These are phyloP conservation scores for Nicotiana otophora DNA, from an alignment of 257 asterid genomes.

Conservation along the genomic window DNA sequence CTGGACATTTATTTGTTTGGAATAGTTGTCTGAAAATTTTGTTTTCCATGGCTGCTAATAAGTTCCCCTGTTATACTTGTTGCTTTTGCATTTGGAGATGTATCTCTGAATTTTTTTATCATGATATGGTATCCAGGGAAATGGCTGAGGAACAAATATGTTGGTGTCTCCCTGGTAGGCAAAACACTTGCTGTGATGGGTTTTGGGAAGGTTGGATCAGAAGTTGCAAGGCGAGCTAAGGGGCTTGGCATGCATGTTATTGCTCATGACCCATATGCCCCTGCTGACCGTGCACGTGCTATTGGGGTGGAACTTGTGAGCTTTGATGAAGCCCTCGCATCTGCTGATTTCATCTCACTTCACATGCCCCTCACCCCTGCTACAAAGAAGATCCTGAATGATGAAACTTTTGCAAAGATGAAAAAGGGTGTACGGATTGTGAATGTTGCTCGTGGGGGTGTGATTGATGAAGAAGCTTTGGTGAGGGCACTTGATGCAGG, in stretches of 20 bases:
- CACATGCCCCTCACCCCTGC: constrained; percentile 95
- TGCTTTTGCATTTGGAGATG: neutral
- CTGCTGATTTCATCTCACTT: constrained; percentile 83
- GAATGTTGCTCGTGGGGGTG: constrained; percentile 98
- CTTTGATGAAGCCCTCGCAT: constrained; percentile 73
- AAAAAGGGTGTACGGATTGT: constrained; percentile 84
- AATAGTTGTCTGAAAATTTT: neutral
- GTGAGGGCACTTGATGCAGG: constrained; percentile 86
- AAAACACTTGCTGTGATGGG: constrained; percentile 97
- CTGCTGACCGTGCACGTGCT: constrained; percentile 95
- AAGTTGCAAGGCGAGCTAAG: constrained; percentile 95
- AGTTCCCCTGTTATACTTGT: neutral
- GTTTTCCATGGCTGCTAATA: neutral
- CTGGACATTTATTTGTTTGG: neutral
- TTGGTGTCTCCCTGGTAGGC: constrained; percentile 94
- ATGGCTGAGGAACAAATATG: constrained; percentile 88
- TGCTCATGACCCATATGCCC: constrained; percentile 91
- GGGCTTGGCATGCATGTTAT: constrained; percentile 95
- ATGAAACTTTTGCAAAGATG: constrained; percentile 86
- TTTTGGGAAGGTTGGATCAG: constrained; percentile 95
- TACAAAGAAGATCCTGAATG: constrained; percentile 66
- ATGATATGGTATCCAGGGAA: constrained; percentile 39
- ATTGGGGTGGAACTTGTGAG: constrained; percentile 85
- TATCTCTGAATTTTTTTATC: neutral
- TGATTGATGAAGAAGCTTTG: constrained; percentile 92